These are phyloP conservation scores for Suhomyces yuchorum DNA, from an alignment of 1,139 yeast species.

Conservation along the genomic window DNA sequence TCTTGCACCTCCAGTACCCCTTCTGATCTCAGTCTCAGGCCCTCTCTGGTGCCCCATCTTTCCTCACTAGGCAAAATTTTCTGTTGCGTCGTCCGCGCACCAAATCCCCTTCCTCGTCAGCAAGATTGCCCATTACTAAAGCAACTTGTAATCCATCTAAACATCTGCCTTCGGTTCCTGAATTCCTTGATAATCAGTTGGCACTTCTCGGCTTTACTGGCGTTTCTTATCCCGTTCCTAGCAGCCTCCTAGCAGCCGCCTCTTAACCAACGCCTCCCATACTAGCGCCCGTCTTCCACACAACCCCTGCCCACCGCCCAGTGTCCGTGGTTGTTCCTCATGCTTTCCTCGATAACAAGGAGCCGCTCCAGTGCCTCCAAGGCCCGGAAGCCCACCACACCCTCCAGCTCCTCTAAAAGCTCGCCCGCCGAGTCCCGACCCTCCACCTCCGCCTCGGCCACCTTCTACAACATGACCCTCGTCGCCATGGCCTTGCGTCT, in stretches of 20 bases:
- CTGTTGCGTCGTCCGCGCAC: not conserved
- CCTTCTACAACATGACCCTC: slow-evolving; percentile 16
- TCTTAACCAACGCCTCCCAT: not conserved
- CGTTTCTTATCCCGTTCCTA: not conserved
- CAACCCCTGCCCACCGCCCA: not conserved
- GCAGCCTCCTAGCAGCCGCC: not conserved
- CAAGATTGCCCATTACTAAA: slow-evolving; percentile 1
- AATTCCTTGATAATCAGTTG: not conserved
- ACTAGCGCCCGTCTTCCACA: not conserved
- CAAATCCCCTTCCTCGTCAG: not conserved
- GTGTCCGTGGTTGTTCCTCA: not conserved
- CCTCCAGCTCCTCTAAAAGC: not conserved
- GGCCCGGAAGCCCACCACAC: not conserved
- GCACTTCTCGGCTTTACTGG: not conserved
- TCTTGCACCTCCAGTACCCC: not conserved
- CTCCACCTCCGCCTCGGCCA: slow-evolving; percentile 1
- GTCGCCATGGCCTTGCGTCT: slow-evolving; percentile 21
- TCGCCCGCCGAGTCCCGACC: not conserved
- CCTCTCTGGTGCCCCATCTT: not conserved
- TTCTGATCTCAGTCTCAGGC: not conserved
- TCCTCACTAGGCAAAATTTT: not conserved
- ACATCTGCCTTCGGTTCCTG: not conserved
- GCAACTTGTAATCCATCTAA: not conserved
- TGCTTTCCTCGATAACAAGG: not conserved
- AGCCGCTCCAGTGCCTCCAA: not conserved